Evolutionary conservation across 2,329 filamentous ascomycete genomes (phyloP), one percentile per base, ranked within the genome.

Genomic region (Colletotrichum sp.): DNA sequence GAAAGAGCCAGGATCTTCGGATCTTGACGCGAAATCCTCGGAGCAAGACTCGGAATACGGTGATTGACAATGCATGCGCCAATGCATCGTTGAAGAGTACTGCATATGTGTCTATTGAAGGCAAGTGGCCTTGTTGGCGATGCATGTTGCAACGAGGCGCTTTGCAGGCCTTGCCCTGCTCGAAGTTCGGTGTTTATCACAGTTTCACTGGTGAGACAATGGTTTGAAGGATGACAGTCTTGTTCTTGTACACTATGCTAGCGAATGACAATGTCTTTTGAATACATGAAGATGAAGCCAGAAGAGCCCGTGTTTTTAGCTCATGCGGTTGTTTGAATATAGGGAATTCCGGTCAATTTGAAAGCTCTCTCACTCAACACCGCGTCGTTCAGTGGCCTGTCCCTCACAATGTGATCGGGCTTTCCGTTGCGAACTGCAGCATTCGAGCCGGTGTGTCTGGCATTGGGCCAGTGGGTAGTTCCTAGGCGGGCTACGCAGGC

Each of bases 271-370:
- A 30, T 62, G 13, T 18, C 3, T 62, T 49, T 21, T 1, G 5
- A 32, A 62, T 62, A 62, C 59, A 62, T 62, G 55, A 59, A 28
- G 13, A 59, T 62, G 59, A 60, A 18, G 26, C 28, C 2, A 30
- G 6, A 28, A 28, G 12, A 59, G 26, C 26, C 1, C 1, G 26
- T 59, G n/a, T 12, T 62, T 28, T 5, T 16, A 6, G 16, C 26
- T 66, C n/a, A 39, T 16, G 10, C 32, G 24, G 65, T 76, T 10
- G 52, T 76, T 66, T 78, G 76, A 36, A 82, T 80, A 21, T 89
- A 89, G 13, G 88, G 87, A 76, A 89, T 88, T 4, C 88, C 88
- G 3, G 87, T 89, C 69, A 89, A 78, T 78, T 84, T 87, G 78
- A 85, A 88, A 1, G 84, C 85, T 28, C 86, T 77, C 81, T 88